phyloP scores from a whole-genome alignment of 2,329 filamentous ascomycete genomes.

The Neofusicoccum umdonicola region DNA sequence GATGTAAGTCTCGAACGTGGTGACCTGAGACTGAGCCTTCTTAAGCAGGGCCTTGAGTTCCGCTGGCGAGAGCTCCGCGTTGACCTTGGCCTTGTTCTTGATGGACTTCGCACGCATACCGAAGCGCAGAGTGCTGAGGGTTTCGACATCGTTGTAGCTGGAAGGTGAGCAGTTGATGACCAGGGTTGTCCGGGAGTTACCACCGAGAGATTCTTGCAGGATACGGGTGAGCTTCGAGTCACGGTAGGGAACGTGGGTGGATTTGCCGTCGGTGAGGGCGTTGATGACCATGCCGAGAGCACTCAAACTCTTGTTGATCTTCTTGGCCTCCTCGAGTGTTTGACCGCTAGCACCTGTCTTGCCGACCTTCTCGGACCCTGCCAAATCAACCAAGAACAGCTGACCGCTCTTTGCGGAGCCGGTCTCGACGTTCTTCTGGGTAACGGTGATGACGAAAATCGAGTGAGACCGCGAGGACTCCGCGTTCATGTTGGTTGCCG shows the following conservation, averaged over 20 bases:
- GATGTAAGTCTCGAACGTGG: constrained; percentile 85
- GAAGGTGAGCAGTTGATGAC: constrained; percentile 99
- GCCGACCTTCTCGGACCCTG: constrained; percentile 96
- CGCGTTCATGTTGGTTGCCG: constrained; percentile 98
- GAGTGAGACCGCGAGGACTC: constrained; percentile 98
- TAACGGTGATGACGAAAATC: constrained; percentile 95
- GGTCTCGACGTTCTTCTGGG: constrained; percentile 96
- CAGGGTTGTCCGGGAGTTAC: constrained; percentile 95
- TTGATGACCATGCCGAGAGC: constrained; percentile 99
- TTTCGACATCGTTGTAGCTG: constrained; percentile 97
- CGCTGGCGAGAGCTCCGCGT: constrained; percentile 91
- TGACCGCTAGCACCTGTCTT: constrained; percentile 98
- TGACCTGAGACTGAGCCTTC: constrained; percentile 86
- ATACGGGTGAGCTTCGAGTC: constrained; percentile 98
- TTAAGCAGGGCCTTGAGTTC: constrained; percentile 92
- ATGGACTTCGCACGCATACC: constrained; percentile 97
- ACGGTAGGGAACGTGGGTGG: constrained; percentile 90
- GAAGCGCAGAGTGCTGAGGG: constrained; percentile 85
- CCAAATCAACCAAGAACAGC: constrained; percentile 95
- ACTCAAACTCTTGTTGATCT: constrained; percentile 99
- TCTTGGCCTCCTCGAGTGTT: constrained; percentile 96
- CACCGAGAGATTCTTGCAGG: constrained; percentile 92
- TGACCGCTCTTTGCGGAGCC: constrained; percentile 95
- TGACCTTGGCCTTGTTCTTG: constrained; percentile 99
- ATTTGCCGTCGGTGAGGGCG: constrained; percentile 93